Evolutionary conservation across 345 rosid species (phyloP).

Genomic region (Nasturtium officinale): DNA sequence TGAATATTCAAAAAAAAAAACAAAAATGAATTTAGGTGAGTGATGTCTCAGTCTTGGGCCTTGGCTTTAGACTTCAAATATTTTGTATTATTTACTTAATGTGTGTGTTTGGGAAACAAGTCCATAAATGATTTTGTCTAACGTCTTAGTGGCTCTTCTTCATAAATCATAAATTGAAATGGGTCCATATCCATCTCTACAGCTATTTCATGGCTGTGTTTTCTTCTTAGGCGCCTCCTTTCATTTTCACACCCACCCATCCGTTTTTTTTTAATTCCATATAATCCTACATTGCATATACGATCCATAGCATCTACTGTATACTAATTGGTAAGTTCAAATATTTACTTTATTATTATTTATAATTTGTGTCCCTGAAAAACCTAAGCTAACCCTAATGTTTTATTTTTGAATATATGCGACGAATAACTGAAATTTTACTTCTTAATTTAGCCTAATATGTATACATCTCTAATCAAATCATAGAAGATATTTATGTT

Average conservation of each 20-base stretch:
- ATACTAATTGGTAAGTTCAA: too few relatives aligned
- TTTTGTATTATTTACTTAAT: background rate
- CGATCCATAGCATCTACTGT: background rate
- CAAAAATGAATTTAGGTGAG: background rate
- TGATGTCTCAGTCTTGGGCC: conserved; percentile 22
- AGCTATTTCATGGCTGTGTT: conserved; percentile 45
- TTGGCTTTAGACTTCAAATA: background rate
- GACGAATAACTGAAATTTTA: too few relatives aligned
- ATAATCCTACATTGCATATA: background rate
- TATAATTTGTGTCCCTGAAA: background rate
- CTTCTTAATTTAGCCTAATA: too few relatives aligned
- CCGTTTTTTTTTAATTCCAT: background rate
- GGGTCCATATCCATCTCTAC: conserved; percentile 42
- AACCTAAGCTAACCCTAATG: background rate
- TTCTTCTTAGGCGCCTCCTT: conserved; percentile 33
- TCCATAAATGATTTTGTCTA: conserved; percentile 39
- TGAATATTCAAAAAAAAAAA: background rate
- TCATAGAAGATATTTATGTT: too few relatives aligned
- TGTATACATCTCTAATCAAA: too few relatives aligned
- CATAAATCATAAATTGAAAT: conserved; percentile 31
- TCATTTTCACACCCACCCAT: conserved; percentile 36
- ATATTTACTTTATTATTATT: too few relatives aligned
- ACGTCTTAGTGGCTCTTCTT: conserved; percentile 16
- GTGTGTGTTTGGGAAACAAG: conserved; percentile 3
- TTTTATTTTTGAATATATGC: too few relatives aligned